phyloP scores from a whole-genome alignment of 768 basidiomycete genomes.

The Sporobolomyces roseus region DNA sequence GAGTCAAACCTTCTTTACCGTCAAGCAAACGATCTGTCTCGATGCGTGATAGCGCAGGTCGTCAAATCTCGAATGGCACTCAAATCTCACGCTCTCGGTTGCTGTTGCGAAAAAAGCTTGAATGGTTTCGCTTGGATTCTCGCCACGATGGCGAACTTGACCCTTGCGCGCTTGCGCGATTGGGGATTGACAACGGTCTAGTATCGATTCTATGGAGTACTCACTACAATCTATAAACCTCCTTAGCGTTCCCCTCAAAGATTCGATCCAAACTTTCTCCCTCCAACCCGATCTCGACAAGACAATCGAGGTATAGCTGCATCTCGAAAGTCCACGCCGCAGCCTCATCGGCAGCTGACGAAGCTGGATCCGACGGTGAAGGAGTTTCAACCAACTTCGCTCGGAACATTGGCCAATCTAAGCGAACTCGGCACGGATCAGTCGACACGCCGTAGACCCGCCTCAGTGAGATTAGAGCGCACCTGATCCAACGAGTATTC shows the following conservation, averaged over 20 bases:
- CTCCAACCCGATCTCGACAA: conserved; percentile 28
- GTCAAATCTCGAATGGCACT: too few species aligned
- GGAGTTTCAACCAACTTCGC: background rate
- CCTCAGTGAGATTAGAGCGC: background rate
- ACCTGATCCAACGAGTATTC: conserved; percentile 22
- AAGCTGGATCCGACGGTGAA: background rate
- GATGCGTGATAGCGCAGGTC: too few species aligned
- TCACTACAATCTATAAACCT: conserved; percentile 7
- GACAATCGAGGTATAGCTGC: conserved; percentile 35
- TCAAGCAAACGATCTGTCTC: too few species aligned
- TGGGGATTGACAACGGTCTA: too few species aligned
- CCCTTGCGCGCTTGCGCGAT: too few species aligned
- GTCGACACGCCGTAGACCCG: too few species aligned
- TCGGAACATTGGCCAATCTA: conserved; percentile 43
- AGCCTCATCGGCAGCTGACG: background rate
- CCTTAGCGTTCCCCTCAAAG: conserved; percentile 30
- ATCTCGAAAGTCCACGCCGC: conserved; percentile 34
- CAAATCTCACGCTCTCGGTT: too few species aligned
- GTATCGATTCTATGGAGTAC: too few species aligned
- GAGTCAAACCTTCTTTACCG: too few species aligned
- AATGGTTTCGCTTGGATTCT: too few species aligned
- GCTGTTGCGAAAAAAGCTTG: too few species aligned
- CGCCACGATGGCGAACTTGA: too few species aligned
- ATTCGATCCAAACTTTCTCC: conserved; percentile 31
- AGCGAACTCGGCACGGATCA: background rate